Percentiles rank a stretch among this genome's conserved stretches.
These are phyloP conservation scores for Coemansia sp. DNA, from an alignment of 192 early-diverging fungal genomes.

Conservation along the genomic window DNA sequence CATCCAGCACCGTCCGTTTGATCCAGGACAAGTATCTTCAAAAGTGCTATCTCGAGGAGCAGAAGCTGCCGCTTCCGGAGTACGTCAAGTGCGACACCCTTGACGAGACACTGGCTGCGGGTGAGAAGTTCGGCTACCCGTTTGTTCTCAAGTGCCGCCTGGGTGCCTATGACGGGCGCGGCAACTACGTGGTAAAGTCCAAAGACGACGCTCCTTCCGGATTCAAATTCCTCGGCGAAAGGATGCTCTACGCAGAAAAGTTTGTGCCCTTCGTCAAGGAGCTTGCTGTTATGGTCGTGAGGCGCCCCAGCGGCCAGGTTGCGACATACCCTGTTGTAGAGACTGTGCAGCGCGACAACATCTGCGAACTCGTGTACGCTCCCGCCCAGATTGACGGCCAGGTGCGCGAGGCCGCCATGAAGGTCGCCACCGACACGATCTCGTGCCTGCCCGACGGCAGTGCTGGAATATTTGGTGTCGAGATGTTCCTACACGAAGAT, in stretches of 20 bases:
- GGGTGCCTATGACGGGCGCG: conserved; percentile 93
- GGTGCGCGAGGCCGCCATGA: conserved; percentile 64
- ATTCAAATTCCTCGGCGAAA: conserved; percentile 41
- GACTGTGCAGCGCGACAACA: conserved; percentile 94
- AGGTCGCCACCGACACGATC: conserved; percentile 83
- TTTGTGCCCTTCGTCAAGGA: conserved; percentile 92
- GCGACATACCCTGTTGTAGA: conserved; percentile 92
- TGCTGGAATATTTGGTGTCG: conserved; percentile 95
- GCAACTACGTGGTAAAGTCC: conserved; percentile 84
- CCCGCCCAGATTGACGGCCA: conserved; percentile 93
- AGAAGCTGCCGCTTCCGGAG: conserved; percentile 65
- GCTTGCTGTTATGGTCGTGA: conserved; percentile 97
- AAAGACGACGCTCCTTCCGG: conserved; percentile 59
- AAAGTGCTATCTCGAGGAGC: conserved; percentile 69
- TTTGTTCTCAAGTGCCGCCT: conserved; percentile 95
- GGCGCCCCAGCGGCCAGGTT: conserved; percentile 57
- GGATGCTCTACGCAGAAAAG: conserved; percentile 89
- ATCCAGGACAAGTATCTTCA: conserved; percentile 98
- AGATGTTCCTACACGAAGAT: conserved; percentile 92
- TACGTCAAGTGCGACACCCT: conserved; percentile 53
- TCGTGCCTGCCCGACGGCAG: conserved; percentile 63
- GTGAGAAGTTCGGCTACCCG: conserved; percentile 78
- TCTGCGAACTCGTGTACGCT: conserved; percentile 93
- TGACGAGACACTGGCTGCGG: conserved; percentile 49
- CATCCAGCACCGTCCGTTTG: conserved; percentile 72